A percentile compares a stretch with the other conserved stretches of the same genome.
Conservation (phyloP, 768 basidiomycete species). For the Suillus weaverae region DNA sequence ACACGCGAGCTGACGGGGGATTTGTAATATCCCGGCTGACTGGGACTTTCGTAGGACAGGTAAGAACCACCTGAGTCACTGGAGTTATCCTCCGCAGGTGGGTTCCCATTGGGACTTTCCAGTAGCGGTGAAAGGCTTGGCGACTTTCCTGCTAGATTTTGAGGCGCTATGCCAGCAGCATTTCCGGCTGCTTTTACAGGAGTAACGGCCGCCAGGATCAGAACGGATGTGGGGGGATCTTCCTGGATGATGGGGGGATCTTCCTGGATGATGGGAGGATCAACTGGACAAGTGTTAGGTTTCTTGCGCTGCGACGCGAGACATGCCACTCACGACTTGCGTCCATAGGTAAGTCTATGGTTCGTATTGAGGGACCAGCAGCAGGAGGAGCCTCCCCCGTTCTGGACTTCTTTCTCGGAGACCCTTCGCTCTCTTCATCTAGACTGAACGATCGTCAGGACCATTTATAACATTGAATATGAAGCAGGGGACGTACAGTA, state of each 20-base stretch:
- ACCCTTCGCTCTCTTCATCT: conserved; percentile 14
- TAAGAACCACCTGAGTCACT: conserved; percentile 28
- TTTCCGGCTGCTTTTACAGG: not conserved
- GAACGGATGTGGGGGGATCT: not conserved
- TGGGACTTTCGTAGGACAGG: conserved; percentile 17
- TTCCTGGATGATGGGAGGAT: not conserved
- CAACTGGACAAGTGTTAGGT: not conserved
- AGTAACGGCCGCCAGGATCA: not conserved
- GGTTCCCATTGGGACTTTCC: not conserved
- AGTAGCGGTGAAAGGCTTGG: not conserved
- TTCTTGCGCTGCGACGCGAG: conserved; percentile 13
- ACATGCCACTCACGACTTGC: conserved; percentile 25
- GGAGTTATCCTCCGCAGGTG: not conserved
- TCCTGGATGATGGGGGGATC: not conserved
- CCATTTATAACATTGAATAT: conserved; percentile 12
- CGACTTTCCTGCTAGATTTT: not conserved
- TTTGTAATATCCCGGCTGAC: conserved; percentile 4
- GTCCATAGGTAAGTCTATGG: conserved; percentile 19
- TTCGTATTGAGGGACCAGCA: conserved; percentile 5
- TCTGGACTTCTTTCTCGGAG: not conserved
- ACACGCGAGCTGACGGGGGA: conserved; percentile 26
- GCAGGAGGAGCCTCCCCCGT: not conserved
- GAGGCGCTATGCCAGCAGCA: too few relatives aligned
- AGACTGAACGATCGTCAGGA: conserved; percentile 13
- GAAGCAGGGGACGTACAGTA: not conserved